Evolutionary conservation across 2,329 filamentous ascomycete species (phyloP).

Genomic region (Penicillium hordei): DNA sequence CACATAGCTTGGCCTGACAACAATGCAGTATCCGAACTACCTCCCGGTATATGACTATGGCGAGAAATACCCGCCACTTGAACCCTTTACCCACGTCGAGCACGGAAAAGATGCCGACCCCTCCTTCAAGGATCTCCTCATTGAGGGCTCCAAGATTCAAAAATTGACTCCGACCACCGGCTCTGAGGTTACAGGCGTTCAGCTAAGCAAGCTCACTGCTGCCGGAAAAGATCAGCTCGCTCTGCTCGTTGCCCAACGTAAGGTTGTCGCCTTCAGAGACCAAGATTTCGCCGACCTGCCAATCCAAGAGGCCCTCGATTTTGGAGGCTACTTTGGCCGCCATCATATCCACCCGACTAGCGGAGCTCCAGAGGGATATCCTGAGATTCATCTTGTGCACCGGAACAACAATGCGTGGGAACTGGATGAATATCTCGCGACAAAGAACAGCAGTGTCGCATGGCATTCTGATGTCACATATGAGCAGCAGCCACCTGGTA

Average conservation of each 20-base stretch:
- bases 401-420: slow-evolving; percentile 62
- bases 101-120: slow-evolving; percentile 45
- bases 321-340: slow-evolving; percentile 71
- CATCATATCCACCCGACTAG: slow-evolving; percentile 76
- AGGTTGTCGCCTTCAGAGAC: slow-evolving; percentile 41
- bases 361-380: slow-evolving; percentile 67
- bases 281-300: slow-evolving; percentile 69
- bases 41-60: slow-evolving; percentile 27
- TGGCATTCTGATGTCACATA: slow-evolving; percentile 89
- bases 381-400: slow-evolving; percentile 74
- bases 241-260: slow-evolving; percentile 36
- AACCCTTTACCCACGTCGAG: slow-evolving; percentile 45
- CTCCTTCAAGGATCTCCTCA: slow-evolving; percentile 44
- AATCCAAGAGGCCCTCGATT: slow-evolving; percentile 66
- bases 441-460: slow-evolving; percentile 71
- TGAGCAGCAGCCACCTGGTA: slow-evolving; percentile 83
- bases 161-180: slow-evolving; percentile 36
- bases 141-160: slow-evolving; percentile 22
- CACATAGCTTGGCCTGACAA: background rate
- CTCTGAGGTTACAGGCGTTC: slow-evolving; percentile 37
- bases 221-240: slow-evolving; percentile 37
- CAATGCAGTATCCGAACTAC: slow-evolving; percentile 27
- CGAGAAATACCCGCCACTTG: slow-evolving; percentile 40
- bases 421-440: slow-evolving; percentile 60
- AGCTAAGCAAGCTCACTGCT: slow-evolving; percentile 30